Conservation (phyloP, 2,329 filamentous ascomycete genomes). For the Fusarium compactum region DNA sequence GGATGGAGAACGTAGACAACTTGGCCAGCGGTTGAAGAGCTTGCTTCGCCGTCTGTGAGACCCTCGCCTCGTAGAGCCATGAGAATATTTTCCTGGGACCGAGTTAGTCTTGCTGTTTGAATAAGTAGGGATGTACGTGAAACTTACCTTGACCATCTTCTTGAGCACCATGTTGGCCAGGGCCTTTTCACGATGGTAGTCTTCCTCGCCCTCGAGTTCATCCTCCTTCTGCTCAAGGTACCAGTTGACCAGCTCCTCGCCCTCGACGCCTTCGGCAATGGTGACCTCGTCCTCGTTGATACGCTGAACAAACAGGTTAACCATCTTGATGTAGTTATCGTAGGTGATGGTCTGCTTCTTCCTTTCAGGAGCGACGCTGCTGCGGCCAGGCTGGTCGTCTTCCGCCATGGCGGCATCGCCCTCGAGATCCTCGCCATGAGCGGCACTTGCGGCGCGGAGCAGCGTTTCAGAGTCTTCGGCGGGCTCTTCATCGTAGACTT, state of each 20-base stretch:
- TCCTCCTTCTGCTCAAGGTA: slow-evolving; percentile 93
- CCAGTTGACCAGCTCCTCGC: slow-evolving; percentile 85
- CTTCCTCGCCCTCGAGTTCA: slow-evolving; percentile 83
- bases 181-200: slow-evolving; percentile 78
- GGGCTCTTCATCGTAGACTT: slow-evolving; percentile 81
- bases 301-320: slow-evolving; percentile 85
- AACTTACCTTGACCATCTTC: slow-evolving; percentile 91
- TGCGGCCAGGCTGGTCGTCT: slow-evolving; percentile 55
- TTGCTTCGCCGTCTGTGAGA: slow-evolving; percentile 62
- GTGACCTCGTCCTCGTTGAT: slow-evolving; percentile 85
- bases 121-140: neutral
- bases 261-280: slow-evolving; percentile 84
- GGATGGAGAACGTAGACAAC: slow-evolving; percentile 92
- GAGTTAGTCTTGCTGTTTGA: slow-evolving; percentile 46
- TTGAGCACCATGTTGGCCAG: slow-evolving; percentile 88
- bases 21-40: slow-evolving; percentile 52
- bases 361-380: slow-evolving; percentile 53
- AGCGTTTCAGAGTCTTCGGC: slow-evolving; percentile 61
- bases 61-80: slow-evolving; percentile 79
- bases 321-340: slow-evolving; percentile 92
- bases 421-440: slow-evolving; percentile 60
- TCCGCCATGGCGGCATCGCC: slow-evolving; percentile 60
- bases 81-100: slow-evolving; percentile 82
- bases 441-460: slow-evolving; percentile 55
- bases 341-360: slow-evolving; percentile 91